Evolutionary conservation across 1,139 yeast species (phyloP), one percentile per base, ranked within the genome.

Genomic region (Taiozyma onychis): DNA sequence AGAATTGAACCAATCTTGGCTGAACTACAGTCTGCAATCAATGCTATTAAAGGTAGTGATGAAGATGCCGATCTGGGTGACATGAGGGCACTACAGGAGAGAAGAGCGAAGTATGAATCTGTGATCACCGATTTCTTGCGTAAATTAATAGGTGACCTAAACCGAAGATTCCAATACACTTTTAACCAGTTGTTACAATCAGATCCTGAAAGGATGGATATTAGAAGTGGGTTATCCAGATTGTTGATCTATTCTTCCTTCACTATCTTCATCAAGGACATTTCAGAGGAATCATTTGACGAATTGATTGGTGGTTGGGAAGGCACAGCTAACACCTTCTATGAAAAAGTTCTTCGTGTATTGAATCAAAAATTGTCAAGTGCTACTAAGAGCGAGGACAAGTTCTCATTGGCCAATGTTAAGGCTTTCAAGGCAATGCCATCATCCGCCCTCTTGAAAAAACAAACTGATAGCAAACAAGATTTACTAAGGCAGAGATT

Each of bases 51-150:
- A 54, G 80, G 83, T 54, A 72, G 63, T 51, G 75, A 70, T 54
- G 61, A 60, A 10, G 68, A 66, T 22, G 77, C 72, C 43, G 78
- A 79, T 53, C 66, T 87, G 54, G 83, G 88, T 44, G 74, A 79
- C 14, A 85, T 89, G 89, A 74, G 75, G 54, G 96, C 96, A 0
- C 71, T 89, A 53, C 77, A 75, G 55, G 93, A 88, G 61, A 84
- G 86, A 62, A 77, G 82, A 50, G 71, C 73, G 16, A 75, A 74
- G 13, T 88, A 85, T 60, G 88, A 85, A 57, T 66, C 70, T 34
- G 83, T 83, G 0, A 76, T 86, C 1, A 60, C 66, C 1, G 69
- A 72, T 8, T 87, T 89, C 60, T 68, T 81, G 43, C 60, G 64
- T 10, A 76, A 78, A 53, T 77, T 85, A 56, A 74, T 68, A 35